Conservation (phyloP, 768 basidiomycete genomes). For the Xerocomellus chrysenteron region DNA sequence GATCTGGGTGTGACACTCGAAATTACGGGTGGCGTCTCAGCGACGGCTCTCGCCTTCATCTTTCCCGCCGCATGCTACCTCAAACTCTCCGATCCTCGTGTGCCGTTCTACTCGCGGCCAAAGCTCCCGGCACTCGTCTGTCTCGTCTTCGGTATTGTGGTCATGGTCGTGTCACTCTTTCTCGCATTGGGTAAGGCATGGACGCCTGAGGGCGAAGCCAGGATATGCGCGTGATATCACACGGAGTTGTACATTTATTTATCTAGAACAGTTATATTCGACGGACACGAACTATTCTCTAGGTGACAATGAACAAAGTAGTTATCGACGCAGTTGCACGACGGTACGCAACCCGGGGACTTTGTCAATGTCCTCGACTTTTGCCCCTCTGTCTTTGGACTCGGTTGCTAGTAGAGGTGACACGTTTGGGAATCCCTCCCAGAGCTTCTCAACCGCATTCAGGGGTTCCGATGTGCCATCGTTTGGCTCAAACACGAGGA, state of each 20-base stretch:
- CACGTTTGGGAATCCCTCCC: slow-evolving; percentile 61
- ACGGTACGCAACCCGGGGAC: slow-evolving; percentile 55
- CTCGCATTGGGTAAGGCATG: slow-evolving; percentile 78
- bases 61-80: slow-evolving; percentile 88
- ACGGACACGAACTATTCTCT: slow-evolving; percentile 8
- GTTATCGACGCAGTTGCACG: slow-evolving; percentile 26
- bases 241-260: slow-evolving; percentile 22
- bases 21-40: slow-evolving; percentile 95
- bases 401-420: slow-evolving; percentile 72
- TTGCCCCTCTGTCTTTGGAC: slow-evolving; percentile 63
- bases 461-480: slow-evolving; percentile 50
- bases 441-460: slow-evolving; percentile 63
- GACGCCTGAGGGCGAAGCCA: slow-evolving; percentile 67
- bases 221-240: slow-evolving; percentile 61
- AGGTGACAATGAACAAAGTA: background rate
- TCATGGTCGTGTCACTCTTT: slow-evolving; percentile 75
- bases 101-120: slow-evolving; percentile 65
- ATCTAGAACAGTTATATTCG: slow-evolving; percentile 6
- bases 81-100: slow-evolving; percentile 57
- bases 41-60: slow-evolving; percentile 89
- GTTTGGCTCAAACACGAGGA: slow-evolving; percentile 72
- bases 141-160: slow-evolving; percentile 68
- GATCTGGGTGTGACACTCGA: slow-evolving; percentile 98
- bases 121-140: slow-evolving; percentile 78
- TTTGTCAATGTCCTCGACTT: slow-evolving; percentile 57